These are phyloP conservation scores for Xerocomus amazonicus DNA, from an alignment of 1,284 basidiomycete species.

Conservation along the genomic window DNA sequence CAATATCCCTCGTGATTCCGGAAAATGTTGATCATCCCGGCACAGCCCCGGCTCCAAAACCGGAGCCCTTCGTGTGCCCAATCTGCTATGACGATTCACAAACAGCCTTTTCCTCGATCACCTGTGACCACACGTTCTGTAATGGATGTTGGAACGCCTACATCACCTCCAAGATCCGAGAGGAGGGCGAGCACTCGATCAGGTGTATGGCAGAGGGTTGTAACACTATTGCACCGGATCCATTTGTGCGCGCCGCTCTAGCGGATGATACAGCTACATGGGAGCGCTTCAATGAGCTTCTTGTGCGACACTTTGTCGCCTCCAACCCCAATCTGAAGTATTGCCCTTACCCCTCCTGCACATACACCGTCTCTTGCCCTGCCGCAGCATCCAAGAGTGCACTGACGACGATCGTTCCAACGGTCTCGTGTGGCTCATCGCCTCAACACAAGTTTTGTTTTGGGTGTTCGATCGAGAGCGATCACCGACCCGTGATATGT, in stretches of 20 bases:
- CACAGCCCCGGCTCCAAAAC: constrained; percentile 27
- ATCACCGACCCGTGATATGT: constrained; percentile 92
- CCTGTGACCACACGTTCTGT: constrained; percentile 84
- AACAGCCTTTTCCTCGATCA: constrained; percentile 59
- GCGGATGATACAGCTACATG: constrained; percentile 47
- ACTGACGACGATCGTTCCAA: constrained; percentile 82
- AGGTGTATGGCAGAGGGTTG: constrained; percentile 95
- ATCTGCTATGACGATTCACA: constrained; percentile 86
- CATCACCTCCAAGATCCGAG: constrained; percentile 79
- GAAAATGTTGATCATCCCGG: constrained; percentile 3
- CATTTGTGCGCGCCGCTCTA: constrained; percentile 43
- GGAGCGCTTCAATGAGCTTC: constrained; percentile 79
- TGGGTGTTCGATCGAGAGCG: constrained; percentile 79
- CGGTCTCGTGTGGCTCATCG: constrained; percentile 75
- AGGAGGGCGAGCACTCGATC: constrained; percentile 86
- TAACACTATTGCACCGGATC: constrained; percentile 67
- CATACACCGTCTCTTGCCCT: constrained; percentile 87
- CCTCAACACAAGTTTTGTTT: constrained; percentile 80
- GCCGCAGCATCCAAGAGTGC: constrained; percentile 69
- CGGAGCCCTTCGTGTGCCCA: constrained; percentile 73
- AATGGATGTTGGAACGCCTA: constrained; percentile 87
- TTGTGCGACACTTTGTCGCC: constrained; percentile 88
- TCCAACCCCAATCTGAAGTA: constrained; percentile 85
- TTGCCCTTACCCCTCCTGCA: constrained; percentile 86
- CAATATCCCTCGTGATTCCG: neutral